Percentiles rank a stretch among this genome's conserved stretches.
Conservation (phyloP, 805 yeast species). For the Starmerella ratchasimensis region DNA sequence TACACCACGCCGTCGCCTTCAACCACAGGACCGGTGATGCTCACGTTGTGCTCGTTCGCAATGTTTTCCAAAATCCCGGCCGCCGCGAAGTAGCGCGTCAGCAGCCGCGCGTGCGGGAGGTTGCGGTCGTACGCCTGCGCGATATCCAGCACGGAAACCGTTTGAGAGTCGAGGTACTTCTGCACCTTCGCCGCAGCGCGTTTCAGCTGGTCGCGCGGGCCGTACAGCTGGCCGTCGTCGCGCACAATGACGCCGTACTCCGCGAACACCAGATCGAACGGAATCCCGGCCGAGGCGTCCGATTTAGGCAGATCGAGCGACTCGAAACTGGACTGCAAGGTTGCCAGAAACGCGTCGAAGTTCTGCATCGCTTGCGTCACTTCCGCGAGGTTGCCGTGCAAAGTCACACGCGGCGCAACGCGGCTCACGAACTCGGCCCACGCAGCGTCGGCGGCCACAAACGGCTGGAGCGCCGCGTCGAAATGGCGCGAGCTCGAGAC, state of each 20-base stretch:
- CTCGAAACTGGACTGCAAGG: slow-evolving; percentile 2
- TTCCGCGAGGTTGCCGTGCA: slow-evolving; percentile 6
- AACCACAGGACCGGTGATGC: slow-evolving; percentile 33
- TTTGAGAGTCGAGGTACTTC: slow-evolving; percentile 42
- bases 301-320: background rate
- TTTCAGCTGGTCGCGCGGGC: slow-evolving; percentile 37
- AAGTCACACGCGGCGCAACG: background rate
- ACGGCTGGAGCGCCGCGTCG: background rate
- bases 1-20: slow-evolving; percentile 38
- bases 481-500: slow-evolving; percentile 5
- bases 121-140: slow-evolving; percentile 81
- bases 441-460: background rate
- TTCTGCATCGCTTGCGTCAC: slow-evolving; percentile 3
- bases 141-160: slow-evolving; percentile 61
- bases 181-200: slow-evolving; percentile 53
- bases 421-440: slow-evolving; percentile 1
- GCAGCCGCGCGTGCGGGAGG: slow-evolving; percentile 56
- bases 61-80: slow-evolving; percentile 27
- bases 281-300: background rate
- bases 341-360: slow-evolving; percentile 4
- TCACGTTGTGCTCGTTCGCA: slow-evolving; percentile 32
- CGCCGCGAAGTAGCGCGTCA: slow-evolving; percentile 47
- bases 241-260: slow-evolving; percentile 28
- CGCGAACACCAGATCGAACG: slow-evolving; percentile 1
- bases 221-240: slow-evolving; percentile 51